Percentiles rank a stretch among this genome's conserved stretches.
These are phyloP conservation scores for Eremothecium sinecaudum DNA, from an alignment of 1,139 yeast genomes.

Conservation along the genomic window DNA sequence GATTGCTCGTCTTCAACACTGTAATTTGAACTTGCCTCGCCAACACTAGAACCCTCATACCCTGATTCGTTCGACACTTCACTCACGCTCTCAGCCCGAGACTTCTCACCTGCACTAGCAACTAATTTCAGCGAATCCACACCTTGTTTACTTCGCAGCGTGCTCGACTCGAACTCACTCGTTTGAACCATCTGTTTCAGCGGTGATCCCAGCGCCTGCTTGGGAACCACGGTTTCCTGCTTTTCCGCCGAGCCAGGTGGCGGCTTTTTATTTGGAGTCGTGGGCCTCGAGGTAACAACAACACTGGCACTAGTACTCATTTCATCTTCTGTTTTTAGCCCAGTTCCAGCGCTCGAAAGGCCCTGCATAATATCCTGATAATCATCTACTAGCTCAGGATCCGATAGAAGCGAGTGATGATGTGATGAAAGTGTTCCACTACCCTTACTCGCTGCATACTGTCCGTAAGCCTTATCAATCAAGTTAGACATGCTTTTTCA, in stretches of 20 bases:
- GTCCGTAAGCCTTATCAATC: constrained; percentile 10
- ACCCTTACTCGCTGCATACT: constrained; percentile 9
- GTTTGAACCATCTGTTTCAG: background rate
- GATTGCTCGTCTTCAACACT: constrained; percentile 11
- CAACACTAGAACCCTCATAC: too few relatives aligned
- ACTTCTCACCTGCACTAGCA: too few relatives aligned
- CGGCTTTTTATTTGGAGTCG: constrained; percentile 1
- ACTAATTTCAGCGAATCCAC: background rate
- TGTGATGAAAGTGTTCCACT: constrained; percentile 4
- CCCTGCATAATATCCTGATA: constrained; percentile 21
- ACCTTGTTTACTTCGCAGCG: background rate
- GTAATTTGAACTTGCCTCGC: constrained; percentile 3
- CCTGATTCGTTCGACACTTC: too few relatives aligned
- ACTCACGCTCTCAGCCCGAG: constrained; percentile 1
- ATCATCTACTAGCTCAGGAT: constrained; percentile 28
- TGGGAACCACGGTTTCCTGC: too few relatives aligned
- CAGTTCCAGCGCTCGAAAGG: constrained; percentile 11
- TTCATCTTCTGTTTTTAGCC: constrained; percentile 14
- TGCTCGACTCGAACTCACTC: background rate
- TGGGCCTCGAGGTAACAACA: constrained; percentile 19
- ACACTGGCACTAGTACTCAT: constrained; percentile 29
- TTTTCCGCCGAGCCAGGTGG: constrained; percentile 1
- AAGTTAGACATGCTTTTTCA: constrained; percentile 9
- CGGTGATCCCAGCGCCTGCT: constrained; percentile 1
- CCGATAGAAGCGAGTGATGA: constrained; percentile 19